These are phyloP conservation scores for Agrocybe chaxingu DNA, from an alignment of 768 basidiomycete genomes.

Conservation along the genomic window DNA sequence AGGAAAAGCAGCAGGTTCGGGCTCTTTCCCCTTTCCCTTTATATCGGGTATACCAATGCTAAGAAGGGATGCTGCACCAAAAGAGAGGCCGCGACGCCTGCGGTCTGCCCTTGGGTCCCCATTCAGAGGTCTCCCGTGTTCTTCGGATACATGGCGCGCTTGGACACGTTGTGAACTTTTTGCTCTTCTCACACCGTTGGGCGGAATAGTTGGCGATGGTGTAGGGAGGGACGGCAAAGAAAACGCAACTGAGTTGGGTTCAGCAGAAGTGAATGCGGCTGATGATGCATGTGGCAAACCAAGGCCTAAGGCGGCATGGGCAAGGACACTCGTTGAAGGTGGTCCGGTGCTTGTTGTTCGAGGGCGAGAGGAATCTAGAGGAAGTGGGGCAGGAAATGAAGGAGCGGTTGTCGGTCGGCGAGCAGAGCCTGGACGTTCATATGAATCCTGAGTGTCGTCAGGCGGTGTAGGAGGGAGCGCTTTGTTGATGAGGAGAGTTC, in stretches of 20 bases:
- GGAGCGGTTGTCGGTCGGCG: neutral
- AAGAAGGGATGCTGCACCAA: conserved; percentile 44
- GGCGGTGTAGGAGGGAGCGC: conserved; percentile 49
- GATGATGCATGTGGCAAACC: conserved; percentile 48
- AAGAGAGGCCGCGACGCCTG: conserved; percentile 55
- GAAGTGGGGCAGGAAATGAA: neutral
- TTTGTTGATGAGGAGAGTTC: conserved; percentile 35
- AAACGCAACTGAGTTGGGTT: conserved; percentile 49
- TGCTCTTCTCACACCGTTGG: conserved; percentile 38
- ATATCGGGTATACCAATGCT: conserved; percentile 29
- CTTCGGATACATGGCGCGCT: conserved; percentile 21
- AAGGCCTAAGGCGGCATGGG: conserved; percentile 56
- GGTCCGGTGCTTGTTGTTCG: conserved; percentile 11
- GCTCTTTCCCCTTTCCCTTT: conserved; percentile 47
- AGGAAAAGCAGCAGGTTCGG: conserved; percentile 18
- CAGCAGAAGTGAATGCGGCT: conserved; percentile 39
- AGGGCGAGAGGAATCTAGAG: conserved; percentile 1
- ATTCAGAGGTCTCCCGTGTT: conserved; percentile 15
- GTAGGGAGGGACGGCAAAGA: conserved; percentile 22
- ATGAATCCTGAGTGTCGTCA: conserved; percentile 14
- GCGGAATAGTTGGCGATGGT: conserved; percentile 8
- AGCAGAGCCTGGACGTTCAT: too few species aligned
- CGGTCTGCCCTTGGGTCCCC: conserved; percentile 17
- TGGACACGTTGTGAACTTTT: conserved; percentile 47
- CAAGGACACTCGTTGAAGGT: conserved; percentile 38